These are phyloP conservation scores for Rhizopogon sp. DNA, from an alignment of 768 basidiomycete species.

Conservation along the genomic window DNA sequence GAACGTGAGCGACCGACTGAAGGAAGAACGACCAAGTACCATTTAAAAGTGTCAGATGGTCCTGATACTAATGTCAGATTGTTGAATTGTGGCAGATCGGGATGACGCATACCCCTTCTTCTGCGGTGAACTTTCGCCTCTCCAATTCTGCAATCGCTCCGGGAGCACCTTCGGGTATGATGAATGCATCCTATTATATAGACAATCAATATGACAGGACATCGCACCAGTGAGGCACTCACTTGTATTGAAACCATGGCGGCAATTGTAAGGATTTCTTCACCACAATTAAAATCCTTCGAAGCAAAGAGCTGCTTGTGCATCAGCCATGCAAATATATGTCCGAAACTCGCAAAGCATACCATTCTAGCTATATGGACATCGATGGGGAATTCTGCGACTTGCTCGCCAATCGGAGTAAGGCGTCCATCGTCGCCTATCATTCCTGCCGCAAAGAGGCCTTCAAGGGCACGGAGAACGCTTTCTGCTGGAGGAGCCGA, in stretches of 20 bases:
- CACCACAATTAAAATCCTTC: slow-evolving; percentile 82
- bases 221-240: slow-evolving; percentile 2
- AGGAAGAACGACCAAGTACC: slow-evolving; percentile 37
- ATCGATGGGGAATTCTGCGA: slow-evolving; percentile 93
- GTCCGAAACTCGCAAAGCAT: slow-evolving; percentile 14
- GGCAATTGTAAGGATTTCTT: slow-evolving; percentile 93
- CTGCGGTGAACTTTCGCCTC: slow-evolving; percentile 92
- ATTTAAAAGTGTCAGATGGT: slow-evolving; percentile 91
- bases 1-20: neutral
- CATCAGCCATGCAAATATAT: neutral
- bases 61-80: slow-evolving; percentile 40
- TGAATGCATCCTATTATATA: slow-evolving; percentile 73
- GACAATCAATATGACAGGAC: neutral
- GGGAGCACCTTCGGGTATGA: slow-evolving; percentile 80
- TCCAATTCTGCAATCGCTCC: slow-evolving; percentile 90
- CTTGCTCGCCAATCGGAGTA: slow-evolving; percentile 73
- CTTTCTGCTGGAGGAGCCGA: slow-evolving; percentile 83
- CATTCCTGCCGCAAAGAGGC: slow-evolving; percentile 76
- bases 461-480: slow-evolving; percentile 81
- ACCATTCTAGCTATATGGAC: slow-evolving; percentile 95
- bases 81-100: neutral
- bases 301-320: slow-evolving; percentile 75
- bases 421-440: slow-evolving; percentile 77
- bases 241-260: slow-evolving; percentile 95
- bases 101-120: slow-evolving; percentile 78